Base-by-base conservation (phyloP, 139 green algal genomes). In the Coccomyxa sp. region DNA sequence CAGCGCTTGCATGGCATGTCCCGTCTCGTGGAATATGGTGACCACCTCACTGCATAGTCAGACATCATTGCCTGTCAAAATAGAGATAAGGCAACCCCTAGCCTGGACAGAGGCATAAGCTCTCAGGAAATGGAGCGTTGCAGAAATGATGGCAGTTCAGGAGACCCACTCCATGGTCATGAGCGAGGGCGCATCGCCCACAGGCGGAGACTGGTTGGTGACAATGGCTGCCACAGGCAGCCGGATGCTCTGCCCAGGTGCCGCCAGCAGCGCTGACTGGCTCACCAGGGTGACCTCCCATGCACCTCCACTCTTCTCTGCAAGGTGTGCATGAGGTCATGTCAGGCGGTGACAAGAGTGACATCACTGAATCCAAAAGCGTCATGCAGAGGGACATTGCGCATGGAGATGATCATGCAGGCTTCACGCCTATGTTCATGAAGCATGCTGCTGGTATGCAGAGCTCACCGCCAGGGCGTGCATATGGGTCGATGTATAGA, bases 141-240 rank as follows among this genome's bases (percentile, higher is more conserved):
- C 44, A 27, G 44, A 14, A 6, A 18, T 3, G 2, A 31, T 18
- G 50, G 27, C 2, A 64, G 50, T 64, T 1, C 27, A 22, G 27
- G 50, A 18, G 22, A 64, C 50, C 27, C 7, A 71, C 39, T 90
- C 76, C 88, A 98, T 98, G 29, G 95, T 98, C 95, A 99, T 98
- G 24, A 99, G 88, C 58, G 81, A 92, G 73, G 95, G 95, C 79
- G 97, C 87, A 74, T 88, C 90, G 37, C 89, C 95, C 6, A 99
- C 81, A 6, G 95, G 95, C 8, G 94, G 93, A 35, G 88, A 92
- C 86, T 98, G 93, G 86, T 98, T 95, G 89, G 86, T 95, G 44
- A 99, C 95, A 93, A 99, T 98, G 88, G 98, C 94, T 10, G 95
- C 96, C 7, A 96, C 88, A 39, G 95, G 95, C 70, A 99, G 93